Conservation (phyloP, 441 rosid species). For the Croton setiger region DNA sequence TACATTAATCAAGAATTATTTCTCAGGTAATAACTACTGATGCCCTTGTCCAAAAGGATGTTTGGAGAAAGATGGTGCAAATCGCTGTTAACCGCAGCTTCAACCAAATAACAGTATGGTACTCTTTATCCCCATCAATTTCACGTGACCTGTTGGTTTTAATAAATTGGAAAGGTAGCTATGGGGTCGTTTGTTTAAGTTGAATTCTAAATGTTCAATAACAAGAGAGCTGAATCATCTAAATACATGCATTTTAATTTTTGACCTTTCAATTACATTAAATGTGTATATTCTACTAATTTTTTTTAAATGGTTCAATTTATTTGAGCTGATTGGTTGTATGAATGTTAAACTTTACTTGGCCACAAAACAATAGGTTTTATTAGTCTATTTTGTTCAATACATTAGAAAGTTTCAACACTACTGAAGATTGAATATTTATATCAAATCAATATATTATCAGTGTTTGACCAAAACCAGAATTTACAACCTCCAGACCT, state of each 20-base stretch:
- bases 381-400: no score
- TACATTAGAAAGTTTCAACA: not conserved
- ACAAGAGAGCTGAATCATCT: no score
- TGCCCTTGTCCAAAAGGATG: conserved; percentile 70
- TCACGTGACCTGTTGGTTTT: conserved; percentile 3
- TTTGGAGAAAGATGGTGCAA: conserved; percentile 92
- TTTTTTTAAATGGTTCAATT: no score
- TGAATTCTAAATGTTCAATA: no score
- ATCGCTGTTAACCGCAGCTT: conserved; percentile 86
- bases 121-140: conserved; percentile 3
- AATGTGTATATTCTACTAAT: no score
- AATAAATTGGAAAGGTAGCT: not conserved
- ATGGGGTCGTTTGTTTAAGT: no score
- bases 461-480: not conserved
- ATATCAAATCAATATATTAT: not conserved
- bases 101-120: conserved; percentile 90
- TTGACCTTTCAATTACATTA: no score
- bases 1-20: conserved; percentile 9
- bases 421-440: not conserved
- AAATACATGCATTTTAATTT: no score
- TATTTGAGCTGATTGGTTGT: no score
- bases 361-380: no score
- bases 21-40: conserved; percentile 91
- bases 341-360: no score
- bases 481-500: not conserved